These are phyloP conservation scores for Saccharomycopsis javanensis DNA, from an alignment of 805 yeast species.

Conservation along the genomic window DNA sequence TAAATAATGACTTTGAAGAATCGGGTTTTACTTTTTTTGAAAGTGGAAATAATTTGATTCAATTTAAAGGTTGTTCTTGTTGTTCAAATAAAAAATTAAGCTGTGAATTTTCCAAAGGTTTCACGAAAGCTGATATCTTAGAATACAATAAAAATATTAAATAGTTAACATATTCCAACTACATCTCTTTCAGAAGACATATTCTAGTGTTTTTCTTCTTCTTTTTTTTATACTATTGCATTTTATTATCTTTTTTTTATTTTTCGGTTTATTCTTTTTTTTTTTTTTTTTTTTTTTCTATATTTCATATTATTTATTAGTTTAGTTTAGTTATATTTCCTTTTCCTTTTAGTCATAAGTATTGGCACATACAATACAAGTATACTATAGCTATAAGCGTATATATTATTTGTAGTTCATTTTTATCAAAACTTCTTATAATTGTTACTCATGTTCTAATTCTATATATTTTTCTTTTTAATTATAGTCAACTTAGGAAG, in stretches of 20 bases:
- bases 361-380: background rate
- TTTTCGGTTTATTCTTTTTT: too few species aligned
- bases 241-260: background rate
- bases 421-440: too few species aligned
- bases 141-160: slow-evolving; percentile 29
- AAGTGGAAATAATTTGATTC: slow-evolving; percentile 27
- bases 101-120: slow-evolving; percentile 56
- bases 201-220: background rate
- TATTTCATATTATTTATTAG: background rate
- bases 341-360: background rate
- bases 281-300: background rate
- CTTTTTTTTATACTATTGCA: background rate
- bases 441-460: too few species aligned
- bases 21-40: background rate
- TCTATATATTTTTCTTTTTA: background rate
- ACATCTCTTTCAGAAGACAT: background rate
- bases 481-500: too few species aligned
- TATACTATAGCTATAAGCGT: background rate
- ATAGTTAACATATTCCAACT: background rate
- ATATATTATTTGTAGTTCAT: background rate
- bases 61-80: slow-evolving; percentile 46
- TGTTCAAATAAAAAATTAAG: slow-evolving; percentile 37
- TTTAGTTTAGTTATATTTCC: background rate
- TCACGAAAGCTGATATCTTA: slow-evolving; percentile 51
- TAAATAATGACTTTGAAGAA: background rate